Base-by-base conservation (phyloP, 2,329 filamentous ascomycete genomes). In the Onygena corvina region DNA sequence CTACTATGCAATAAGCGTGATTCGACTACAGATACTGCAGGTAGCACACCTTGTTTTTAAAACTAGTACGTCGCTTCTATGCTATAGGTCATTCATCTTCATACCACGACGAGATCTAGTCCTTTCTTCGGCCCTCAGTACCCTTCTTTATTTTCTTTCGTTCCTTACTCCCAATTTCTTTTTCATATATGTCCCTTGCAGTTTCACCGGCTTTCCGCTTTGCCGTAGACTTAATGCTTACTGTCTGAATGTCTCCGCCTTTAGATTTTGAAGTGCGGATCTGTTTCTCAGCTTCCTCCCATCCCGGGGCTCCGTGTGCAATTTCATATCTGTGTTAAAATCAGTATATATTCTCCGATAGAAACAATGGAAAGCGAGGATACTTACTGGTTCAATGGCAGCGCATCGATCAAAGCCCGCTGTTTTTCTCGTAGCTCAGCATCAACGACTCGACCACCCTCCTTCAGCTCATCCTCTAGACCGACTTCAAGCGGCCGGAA, bases 381-480 rank as follows among this genome's bases (percentile, higher is more conserved):
- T 50, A 69, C 82, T 76, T 75, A 90, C 79, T 85, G 82, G 60
- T 94, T 87, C 47, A 96, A 73, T 38, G 90, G 89, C 53, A 96
- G 71, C 54, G 88, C 84, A 71, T 95, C 86, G 60, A 96, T 94
- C 56, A 96, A 72, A 57, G 86, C 85, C 59, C 84, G 80, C 67
- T 94, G 86, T 68, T 90, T 86, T 65, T 85, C 81, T 57, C 78
- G 79, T 59, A 94, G 71, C 52, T 79, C 80, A 44, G 73, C 73
- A 53, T 87, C 67, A 21, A 85, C 80, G 64, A 92, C 83, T 53
- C 90, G 80, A 1, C 83, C 88, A 12, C 81, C 89, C 61, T 92
- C 86, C 49, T 83, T 82, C 14, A 96, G 74, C 65, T 96, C 92
- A 7, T 92, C 85, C 25, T 87, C 79, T 4, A 95, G 71, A 4